Evolutionary conservation across 164 flowering plant species (phyloP), one percentile per base, ranked within the genome.

Genomic region (Paratinospora sagittata): DNA sequence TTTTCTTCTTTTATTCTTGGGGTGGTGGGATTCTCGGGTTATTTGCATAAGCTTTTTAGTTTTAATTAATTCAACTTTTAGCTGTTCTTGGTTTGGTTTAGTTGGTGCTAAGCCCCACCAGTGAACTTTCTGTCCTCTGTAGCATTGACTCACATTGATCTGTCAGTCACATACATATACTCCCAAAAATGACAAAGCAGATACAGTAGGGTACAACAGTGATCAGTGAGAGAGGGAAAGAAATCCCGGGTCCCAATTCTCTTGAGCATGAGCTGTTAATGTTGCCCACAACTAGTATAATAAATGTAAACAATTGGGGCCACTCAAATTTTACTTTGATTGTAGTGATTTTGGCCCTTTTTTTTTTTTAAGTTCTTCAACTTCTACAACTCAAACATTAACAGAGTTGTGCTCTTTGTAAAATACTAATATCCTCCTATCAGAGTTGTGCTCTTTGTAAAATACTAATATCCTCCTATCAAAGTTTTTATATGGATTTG

Each of bases 1-100:
- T 14, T 63, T 63, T 30, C 36, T 63, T 63, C 36, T 63, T n/a
- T 63, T 63, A 63, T 63, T 30, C 39, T 52, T 17, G 19, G n/a
- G n/a, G 58, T 52, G 58, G 23, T 52, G 58, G 58, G 58, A 52
- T 52, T 52, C 16, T 52, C 21, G 16, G 3, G n/a, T 16, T 52
- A 52, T 49, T 13, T 16, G 58, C 58, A 17, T 52, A 0, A 52
- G 58, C 58, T 52, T 52, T n/a, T 52, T 10, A 17, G 58, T 19
- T n/a, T 52, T 16, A 52, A 52, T 52, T 52, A 52, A 52, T 52
- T 52, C n/a, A 16, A 16, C 7, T 52, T 52, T 52, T 17, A 52
- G 58, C 21, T 52, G 58, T 52, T 17, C 14, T 52, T 11, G 58
- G n/a, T n/a, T 52, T 52, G 58, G 58, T 16, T 52, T 52, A 52